These are phyloP conservation scores for Aspergillus hancockii DNA, from an alignment of 495 filamentous ascomycete genomes.

Conservation along the genomic window DNA sequence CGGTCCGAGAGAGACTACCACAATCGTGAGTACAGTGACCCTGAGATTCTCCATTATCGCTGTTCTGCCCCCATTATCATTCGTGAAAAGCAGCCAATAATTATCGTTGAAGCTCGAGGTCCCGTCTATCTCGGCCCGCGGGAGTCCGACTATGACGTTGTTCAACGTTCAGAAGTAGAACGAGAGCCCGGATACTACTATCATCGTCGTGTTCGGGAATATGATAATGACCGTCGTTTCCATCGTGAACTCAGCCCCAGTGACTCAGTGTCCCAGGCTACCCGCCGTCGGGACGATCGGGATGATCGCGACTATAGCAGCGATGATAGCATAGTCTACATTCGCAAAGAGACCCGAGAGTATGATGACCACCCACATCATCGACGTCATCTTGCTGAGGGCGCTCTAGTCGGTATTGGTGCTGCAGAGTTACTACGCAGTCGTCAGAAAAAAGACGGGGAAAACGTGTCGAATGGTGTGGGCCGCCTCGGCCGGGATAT, in stretches of 20 bases:
- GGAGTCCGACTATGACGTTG: slow-evolving; percentile 67
- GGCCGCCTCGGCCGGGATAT: slow-evolving; percentile 72
- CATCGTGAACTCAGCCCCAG: slow-evolving; percentile 58
- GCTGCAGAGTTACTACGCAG: slow-evolving; percentile 72
- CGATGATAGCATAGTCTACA: slow-evolving; percentile 65
- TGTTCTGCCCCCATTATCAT: slow-evolving; percentile 67
- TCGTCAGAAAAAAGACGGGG: slow-evolving; percentile 60
- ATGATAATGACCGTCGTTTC: slow-evolving; percentile 53
- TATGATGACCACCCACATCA: slow-evolving; percentile 63
- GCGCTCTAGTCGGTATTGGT: slow-evolving; percentile 77
- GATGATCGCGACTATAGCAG: slow-evolving; percentile 54
- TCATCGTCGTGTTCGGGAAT: slow-evolving; percentile 59
- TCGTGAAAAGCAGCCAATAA: slow-evolving; percentile 69
- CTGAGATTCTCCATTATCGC: slow-evolving; percentile 59
- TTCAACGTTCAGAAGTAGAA: slow-evolving; percentile 61
- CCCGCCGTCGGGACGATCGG: slow-evolving; percentile 39
- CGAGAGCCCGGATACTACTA: slow-evolving; percentile 65
- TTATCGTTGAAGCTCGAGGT: slow-evolving; percentile 72
- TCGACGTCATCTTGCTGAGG: slow-evolving; percentile 83
- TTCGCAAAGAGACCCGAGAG: slow-evolving; percentile 55
- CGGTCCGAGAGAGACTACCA: slow-evolving; percentile 58
- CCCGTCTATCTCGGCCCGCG: slow-evolving; percentile 65
- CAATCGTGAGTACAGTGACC: slow-evolving; percentile 50
- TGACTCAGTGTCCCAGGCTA: slow-evolving; percentile 58
- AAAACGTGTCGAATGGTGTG: slow-evolving; percentile 56